phyloP scores from a whole-genome alignment of 345 rosid species.

The Citrus medica region DNA sequence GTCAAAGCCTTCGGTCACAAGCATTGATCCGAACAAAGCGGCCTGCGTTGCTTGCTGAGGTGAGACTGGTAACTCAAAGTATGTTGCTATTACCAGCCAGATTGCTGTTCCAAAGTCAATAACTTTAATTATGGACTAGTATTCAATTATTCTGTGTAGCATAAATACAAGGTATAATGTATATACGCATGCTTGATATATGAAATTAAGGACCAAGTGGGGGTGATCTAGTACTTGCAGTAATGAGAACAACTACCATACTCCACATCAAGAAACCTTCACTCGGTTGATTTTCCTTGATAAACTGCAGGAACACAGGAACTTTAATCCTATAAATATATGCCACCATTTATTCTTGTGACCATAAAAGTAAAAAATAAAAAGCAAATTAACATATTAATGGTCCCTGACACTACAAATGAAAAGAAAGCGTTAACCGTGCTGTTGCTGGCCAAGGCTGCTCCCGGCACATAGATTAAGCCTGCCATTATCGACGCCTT shows the following conservation, averaged over 20 bases:
- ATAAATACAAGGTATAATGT: no score
- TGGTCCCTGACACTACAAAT: slow-evolving; percentile 14
- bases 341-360: not conserved
- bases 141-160: not conserved
- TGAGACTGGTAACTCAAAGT: slow-evolving; percentile 34
- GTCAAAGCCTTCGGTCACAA: slow-evolving; percentile 19
- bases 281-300: slow-evolving; percentile 29
- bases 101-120: slow-evolving; percentile 19
- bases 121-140: no score
- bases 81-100: slow-evolving; percentile 34
- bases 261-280: slow-evolving; percentile 42
- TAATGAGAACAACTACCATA: slow-evolving; percentile 30
- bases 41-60: slow-evolving; percentile 28
- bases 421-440: slow-evolving; percentile 21
- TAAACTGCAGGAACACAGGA: slow-evolving; percentile 20
- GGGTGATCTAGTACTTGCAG: slow-evolving; percentile 15
- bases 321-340: not conserved
- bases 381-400: not conserved
- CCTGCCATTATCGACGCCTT: slow-evolving; percentile 32
- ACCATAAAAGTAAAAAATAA: not conserved
- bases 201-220: not conserved
- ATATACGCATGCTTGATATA: not conserved
- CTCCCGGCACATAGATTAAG: slow-evolving; percentile 27
- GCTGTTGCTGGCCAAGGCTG: slow-evolving; percentile 27
- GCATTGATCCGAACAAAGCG: slow-evolving; percentile 30